Evolutionary conservation across 2,329 filamentous ascomycete genomes (phyloP).

Genomic region (Talaromyces sp.): DNA sequence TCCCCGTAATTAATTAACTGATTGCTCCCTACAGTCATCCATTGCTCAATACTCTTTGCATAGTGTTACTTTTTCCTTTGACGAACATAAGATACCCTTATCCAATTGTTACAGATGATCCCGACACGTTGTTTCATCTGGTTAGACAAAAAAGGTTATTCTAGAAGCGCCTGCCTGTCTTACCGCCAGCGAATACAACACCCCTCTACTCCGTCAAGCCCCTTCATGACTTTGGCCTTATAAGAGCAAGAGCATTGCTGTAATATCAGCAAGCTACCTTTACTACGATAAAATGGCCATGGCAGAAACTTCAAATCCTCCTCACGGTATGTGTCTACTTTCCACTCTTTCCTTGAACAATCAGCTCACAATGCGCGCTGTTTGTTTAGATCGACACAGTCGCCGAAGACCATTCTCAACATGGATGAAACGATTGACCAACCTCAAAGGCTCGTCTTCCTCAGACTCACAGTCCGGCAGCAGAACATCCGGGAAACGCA

Average conservation of each 20-base stretch:
- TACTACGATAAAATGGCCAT: background rate
- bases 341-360: background rate
- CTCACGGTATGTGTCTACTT: background rate
- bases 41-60: background rate
- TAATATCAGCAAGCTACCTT: background rate
- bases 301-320: conserved; percentile 1
- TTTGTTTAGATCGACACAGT: conserved; percentile 64
- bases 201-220: background rate
- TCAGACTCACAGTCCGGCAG: conserved; percentile 40
- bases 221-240: background rate
- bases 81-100: conserved; percentile 2
- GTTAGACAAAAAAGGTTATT: background rate
- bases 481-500: conserved; percentile 40
- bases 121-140: background rate
- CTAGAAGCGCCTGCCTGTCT: background rate
- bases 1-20: background rate
- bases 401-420: conserved; percentile 84
- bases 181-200: background rate
- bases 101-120: background rate
- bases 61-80: background rate
- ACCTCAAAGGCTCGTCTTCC: conserved; percentile 74
- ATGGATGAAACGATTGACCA: conserved; percentile 92
- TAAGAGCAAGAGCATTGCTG: background rate
- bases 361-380: background rate
- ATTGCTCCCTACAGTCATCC: background rate